Percentiles rank a stretch among this genome's conserved stretches.
phyloP scores from a whole-genome alignment of 306 rosid species.

The Vigna hirtella region DNA sequence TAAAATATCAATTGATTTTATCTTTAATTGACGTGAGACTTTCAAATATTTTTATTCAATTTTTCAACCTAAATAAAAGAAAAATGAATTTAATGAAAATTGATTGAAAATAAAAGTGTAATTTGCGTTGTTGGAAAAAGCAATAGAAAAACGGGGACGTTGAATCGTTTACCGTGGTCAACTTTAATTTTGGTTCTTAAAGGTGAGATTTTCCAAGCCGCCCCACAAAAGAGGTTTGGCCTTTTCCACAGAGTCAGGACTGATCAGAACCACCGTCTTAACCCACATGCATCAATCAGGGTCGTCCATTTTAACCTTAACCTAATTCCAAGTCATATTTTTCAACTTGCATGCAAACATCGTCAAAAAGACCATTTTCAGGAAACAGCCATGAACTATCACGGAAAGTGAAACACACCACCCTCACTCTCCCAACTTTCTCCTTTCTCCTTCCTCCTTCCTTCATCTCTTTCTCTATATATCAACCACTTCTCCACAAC shows the following conservation, averaged over 20 bases:
- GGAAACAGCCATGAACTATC: conserved; percentile 61
- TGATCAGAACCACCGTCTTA: conserved; percentile 51
- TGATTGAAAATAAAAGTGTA: too few species aligned
- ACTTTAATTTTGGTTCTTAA: conserved; percentile 42
- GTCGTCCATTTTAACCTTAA: conserved; percentile 46
- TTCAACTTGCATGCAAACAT: conserved; percentile 40
- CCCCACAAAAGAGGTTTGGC: conserved; percentile 44
- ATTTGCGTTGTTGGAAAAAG: too few species aligned
- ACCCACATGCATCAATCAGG: conserved; percentile 43
- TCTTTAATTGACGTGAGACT: too few species aligned
- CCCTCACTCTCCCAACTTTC: neutral
- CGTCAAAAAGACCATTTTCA: conserved; percentile 66
- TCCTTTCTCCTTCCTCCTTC: too few species aligned
- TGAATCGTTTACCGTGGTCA: neutral
- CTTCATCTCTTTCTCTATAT: neutral
- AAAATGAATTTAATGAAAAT: too few species aligned
- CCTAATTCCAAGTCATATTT: conserved; percentile 35
- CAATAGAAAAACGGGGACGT: neutral
- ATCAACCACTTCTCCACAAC: neutral
- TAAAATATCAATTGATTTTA: too few species aligned
- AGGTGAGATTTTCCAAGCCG: conserved; percentile 55
- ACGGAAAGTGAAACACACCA: conserved; percentile 42
- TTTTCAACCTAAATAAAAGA: too few species aligned
- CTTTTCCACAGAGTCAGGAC: conserved; percentile 28
- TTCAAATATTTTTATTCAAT: too few species aligned